Base-by-base conservation (phyloP, 495 filamentous ascomycete species). In the Penicillium bialowiezense region DNA sequence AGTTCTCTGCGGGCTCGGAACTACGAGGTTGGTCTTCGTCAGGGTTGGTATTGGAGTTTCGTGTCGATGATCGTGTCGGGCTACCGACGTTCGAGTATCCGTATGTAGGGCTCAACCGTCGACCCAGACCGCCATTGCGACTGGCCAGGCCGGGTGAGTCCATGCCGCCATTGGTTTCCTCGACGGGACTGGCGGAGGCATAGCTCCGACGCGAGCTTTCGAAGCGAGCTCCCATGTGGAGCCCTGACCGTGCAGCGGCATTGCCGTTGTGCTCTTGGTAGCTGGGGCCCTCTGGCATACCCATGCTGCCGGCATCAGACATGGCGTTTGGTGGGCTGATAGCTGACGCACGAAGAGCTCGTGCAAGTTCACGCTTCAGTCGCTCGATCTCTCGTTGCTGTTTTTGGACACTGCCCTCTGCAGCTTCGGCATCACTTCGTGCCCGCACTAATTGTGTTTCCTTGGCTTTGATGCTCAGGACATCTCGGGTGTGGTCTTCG, bases 381-480 rank as follows among this genome's bases (percentile, higher is more conserved):
- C 95, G 80, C 33, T 97, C 93, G 51, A 97, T 87, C 67, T 99
- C 95, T 40, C 91, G 81, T 44, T 86, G 79, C 56, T 95, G 82
- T 45, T 88, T 86, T 46, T 90, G 84, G 29, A 90, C 88, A 39
- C 81, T 84, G 51, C 87, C 83, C 65, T 96, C 90, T 0, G 91
- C 87, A 3, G 88, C 79, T 67, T 99, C 92, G 36, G 87, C 87
- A 52, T 99, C 95, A 57, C 85, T 86, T 14, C 91, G 81, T 21
- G 93, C 91, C 20, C 95, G 83, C 7, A 97, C 91, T 7, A 99
- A 77, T 59, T 99, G 95, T 5, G 95, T 97, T 65, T 97, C 95
- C 66, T 99, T 99, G 28, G 95, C 95, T 55, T 97, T 97, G 68
- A 97, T 91, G 55, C 89, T 89, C 17, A 99, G 78, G 8, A 96